A percentile compares a stretch with the other conserved stretches of the same genome.
phyloP scores from a whole-genome alignment of 208 protist species.

The Porcisia deanei region DNA sequence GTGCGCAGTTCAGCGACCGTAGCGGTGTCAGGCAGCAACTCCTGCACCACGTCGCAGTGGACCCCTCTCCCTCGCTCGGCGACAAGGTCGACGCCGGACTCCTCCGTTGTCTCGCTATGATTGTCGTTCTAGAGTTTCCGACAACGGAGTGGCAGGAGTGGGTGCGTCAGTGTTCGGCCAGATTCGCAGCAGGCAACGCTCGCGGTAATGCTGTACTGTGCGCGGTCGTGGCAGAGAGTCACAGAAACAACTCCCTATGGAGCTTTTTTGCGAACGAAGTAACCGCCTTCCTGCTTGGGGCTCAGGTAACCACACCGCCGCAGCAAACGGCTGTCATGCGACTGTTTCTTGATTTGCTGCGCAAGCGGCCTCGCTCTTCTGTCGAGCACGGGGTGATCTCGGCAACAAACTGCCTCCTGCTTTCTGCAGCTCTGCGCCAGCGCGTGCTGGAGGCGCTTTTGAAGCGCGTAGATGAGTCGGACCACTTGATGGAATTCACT shows the following conservation, averaged over 20 bases:
- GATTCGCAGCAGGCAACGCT: constrained; percentile 5
- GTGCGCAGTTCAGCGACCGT: constrained; percentile 47
- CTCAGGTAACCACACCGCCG: constrained; percentile 9
- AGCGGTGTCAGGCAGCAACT: constrained; percentile 18
- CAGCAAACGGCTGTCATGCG: constrained; percentile 14
- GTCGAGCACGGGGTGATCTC: constrained; percentile 28
- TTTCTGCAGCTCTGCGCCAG: constrained; percentile 31
- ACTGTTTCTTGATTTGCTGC: constrained; percentile 40
- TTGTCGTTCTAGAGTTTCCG: constrained; percentile 46
- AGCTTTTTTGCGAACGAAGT: constrained; percentile 33
- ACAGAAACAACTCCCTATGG: constrained; percentile 41
- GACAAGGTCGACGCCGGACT: constrained; percentile 31
- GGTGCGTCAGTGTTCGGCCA: constrained; percentile 23
- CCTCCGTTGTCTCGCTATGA: constrained; percentile 30
- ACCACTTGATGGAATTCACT: not conserved
- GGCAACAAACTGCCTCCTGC: constrained; percentile 42
- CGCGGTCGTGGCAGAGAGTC: constrained; percentile 27
- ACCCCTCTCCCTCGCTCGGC: not conserved
- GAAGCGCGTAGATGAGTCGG: constrained; percentile 13
- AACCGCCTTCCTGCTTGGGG: constrained; percentile 21
- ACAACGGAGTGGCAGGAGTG: constrained; percentile 40
- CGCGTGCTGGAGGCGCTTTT: constrained; percentile 25
- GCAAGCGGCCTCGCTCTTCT: constrained; percentile 35
- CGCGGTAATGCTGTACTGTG: not conserved
- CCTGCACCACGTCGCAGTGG: constrained; percentile 12